A percentile compares a stretch with the other conserved stretches of the same genome.
Evolutionary conservation across 179 eudicot genomes (phyloP).

Genomic region (Beta corolliflora): DNA sequence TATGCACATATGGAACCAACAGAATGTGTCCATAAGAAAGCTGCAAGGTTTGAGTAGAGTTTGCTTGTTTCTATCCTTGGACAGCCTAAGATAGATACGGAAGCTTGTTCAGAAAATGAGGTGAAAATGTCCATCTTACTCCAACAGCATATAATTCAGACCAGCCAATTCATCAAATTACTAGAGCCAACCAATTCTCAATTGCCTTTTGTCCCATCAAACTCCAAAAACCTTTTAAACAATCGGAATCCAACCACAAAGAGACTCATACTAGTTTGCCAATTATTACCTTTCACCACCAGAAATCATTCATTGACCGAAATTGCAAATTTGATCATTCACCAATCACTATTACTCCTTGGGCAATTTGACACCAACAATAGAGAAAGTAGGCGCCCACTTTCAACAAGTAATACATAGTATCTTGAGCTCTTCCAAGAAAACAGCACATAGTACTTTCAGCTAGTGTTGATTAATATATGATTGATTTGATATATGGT

Average conservation of each 20-base stretch:
- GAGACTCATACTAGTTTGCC: background rate
- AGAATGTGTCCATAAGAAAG: background rate
- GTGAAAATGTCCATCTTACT: background rate
- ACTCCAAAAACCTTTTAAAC: background rate
- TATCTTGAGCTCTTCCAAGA: background rate
- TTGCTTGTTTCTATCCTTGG: background rate
- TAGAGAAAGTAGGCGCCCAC: background rate
- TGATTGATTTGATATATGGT: background rate
- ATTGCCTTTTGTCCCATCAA: background rate
- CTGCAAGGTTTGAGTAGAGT: background rate
- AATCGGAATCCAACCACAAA: background rate
- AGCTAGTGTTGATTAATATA: background rate
- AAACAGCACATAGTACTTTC: background rate
- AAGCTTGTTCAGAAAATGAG: background rate
- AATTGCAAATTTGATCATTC: background rate
- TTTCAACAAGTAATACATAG: background rate
- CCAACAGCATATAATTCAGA: background rate
- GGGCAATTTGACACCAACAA: background rate
- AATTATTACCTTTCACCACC: background rate
- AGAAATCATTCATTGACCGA: background rate
- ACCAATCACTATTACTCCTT: background rate
- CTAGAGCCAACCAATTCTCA: background rate
- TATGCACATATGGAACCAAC: background rate
- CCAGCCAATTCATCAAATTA: background rate
- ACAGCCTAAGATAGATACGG: background rate